Evolutionary conservation across 2,329 filamentous ascomycete genomes (phyloP).

Genomic region (Metarhizium robertsii): DNA sequence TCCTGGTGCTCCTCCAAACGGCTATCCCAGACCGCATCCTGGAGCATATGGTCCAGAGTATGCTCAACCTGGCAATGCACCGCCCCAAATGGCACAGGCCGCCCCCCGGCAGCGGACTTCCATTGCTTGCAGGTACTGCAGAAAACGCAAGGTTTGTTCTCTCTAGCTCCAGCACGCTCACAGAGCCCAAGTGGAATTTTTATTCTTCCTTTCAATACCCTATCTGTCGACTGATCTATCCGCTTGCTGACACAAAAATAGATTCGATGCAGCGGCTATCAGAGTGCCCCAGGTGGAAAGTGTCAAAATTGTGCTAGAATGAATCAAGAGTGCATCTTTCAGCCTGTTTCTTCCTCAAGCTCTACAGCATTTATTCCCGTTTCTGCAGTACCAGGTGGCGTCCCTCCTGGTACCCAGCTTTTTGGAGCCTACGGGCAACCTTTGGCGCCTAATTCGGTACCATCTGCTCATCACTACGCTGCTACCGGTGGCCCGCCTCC

Average conservation of each 20-base stretch:
- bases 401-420: slow-evolving; percentile 46
- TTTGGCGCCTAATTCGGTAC: slow-evolving; percentile 27
- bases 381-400: slow-evolving; percentile 47
- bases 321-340: slow-evolving; percentile 53
- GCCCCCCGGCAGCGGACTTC: slow-evolving; percentile 50
- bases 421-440: slow-evolving; percentile 51
- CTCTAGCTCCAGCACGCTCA: neutral
- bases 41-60: slow-evolving; percentile 26
- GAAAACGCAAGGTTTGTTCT: slow-evolving; percentile 46
- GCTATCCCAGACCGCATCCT: slow-evolving; percentile 17
- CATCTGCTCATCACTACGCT: slow-evolving; percentile 14
- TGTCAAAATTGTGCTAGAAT: slow-evolving; percentile 54
- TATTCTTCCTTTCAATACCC: neutral
- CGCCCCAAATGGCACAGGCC: slow-evolving; percentile 34
- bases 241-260: slow-evolving; percentile 15
- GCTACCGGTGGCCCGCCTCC: slow-evolving; percentile 12
- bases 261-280: slow-evolving; percentile 54
- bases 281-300: slow-evolving; percentile 48
- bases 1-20: slow-evolving; percentile 20
- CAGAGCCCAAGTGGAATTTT: neutral
- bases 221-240: slow-evolving; percentile 4
- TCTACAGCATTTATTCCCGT: slow-evolving; percentile 51
- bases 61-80: slow-evolving; percentile 22
- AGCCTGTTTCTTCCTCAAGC: slow-evolving; percentile 46
- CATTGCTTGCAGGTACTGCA: slow-evolving; percentile 51